Conservation (phyloP, 192 early-diverging fungal genomes). For the Pilaira anomala region DNA sequence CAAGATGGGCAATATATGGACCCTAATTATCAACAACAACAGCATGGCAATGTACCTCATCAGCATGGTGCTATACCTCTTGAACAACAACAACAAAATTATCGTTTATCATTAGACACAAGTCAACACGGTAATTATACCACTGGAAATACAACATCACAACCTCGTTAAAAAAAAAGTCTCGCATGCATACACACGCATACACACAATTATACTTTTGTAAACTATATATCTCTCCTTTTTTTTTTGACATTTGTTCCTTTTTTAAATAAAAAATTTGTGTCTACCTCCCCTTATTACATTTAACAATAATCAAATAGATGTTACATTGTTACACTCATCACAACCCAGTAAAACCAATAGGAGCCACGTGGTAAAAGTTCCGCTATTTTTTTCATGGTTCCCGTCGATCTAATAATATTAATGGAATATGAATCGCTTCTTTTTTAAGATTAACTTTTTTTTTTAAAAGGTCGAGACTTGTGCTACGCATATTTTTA, state of each 20-base stretch:
- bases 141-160: neutral
- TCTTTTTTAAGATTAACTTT: too few relatives aligned
- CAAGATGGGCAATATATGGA: neutral
- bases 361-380: too few relatives aligned
- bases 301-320: too few relatives aligned
- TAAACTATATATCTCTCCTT: constrained; percentile 5
- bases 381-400: too few relatives aligned
- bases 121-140: neutral
- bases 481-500: too few relatives aligned
- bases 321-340: neutral
- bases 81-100: neutral
- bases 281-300: too few relatives aligned
- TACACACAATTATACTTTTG: neutral
- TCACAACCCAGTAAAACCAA: neutral
- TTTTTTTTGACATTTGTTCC: neutral
- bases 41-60: too few relatives aligned
- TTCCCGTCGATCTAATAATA: too few relatives aligned
- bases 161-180: neutral
- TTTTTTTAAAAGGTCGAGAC: too few relatives aligned
- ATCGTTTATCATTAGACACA: constrained; percentile 3
- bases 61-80: too few relatives aligned
- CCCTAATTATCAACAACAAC: neutral
- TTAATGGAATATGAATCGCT: too few relatives aligned
- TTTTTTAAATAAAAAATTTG: neutral
- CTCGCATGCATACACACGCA: neutral